These are phyloP conservation scores for Escallonia rubra DNA, from an alignment of 129 eudicot species.

Conservation along the genomic window DNA sequence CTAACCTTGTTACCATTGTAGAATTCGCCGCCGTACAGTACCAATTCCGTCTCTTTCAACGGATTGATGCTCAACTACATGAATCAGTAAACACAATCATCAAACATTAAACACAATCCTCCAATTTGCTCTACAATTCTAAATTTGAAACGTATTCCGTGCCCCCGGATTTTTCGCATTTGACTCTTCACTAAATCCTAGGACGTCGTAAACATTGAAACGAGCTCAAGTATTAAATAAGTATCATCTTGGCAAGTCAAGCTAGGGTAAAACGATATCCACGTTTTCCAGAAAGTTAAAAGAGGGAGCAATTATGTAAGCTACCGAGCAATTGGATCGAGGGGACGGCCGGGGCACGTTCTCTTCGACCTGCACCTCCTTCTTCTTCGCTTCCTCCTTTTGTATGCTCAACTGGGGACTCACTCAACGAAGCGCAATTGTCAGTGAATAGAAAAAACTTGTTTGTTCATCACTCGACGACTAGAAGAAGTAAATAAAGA, in stretches of 20 bases:
- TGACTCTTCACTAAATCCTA: no score
- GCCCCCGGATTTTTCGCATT: no score
- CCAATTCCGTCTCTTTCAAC: slow-evolving; percentile 76
- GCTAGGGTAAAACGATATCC: no score
- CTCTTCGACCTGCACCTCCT: slow-evolving; percentile 79
- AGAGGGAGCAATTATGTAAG: not conserved
- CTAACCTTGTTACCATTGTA: slow-evolving; percentile 91
- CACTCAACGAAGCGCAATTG: slow-evolving; percentile 1
- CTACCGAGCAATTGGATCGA: slow-evolving; percentile 92
- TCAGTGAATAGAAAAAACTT: no score
- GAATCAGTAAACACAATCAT: slow-evolving; percentile 11
- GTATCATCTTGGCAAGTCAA: no score
- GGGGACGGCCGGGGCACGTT: slow-evolving; percentile 87
- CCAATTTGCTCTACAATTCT: no score
- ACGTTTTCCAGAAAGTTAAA: no score
- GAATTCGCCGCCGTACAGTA: slow-evolving; percentile 93
- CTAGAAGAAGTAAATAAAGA: not conserved
- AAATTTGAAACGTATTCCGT: no score
- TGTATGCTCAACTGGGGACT: slow-evolving; percentile 65
- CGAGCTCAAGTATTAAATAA: no score
- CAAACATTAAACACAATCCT: not conserved
- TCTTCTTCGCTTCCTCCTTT: slow-evolving; percentile 96
- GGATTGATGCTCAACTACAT: slow-evolving; percentile 84
- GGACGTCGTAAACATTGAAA: no score
- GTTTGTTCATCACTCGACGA: no score